Evolutionary conservation across 2,329 filamentous ascomycete genomes (phyloP), one percentile per base, ranked within the genome.

Genomic region (Penicillium olsonii): DNA sequence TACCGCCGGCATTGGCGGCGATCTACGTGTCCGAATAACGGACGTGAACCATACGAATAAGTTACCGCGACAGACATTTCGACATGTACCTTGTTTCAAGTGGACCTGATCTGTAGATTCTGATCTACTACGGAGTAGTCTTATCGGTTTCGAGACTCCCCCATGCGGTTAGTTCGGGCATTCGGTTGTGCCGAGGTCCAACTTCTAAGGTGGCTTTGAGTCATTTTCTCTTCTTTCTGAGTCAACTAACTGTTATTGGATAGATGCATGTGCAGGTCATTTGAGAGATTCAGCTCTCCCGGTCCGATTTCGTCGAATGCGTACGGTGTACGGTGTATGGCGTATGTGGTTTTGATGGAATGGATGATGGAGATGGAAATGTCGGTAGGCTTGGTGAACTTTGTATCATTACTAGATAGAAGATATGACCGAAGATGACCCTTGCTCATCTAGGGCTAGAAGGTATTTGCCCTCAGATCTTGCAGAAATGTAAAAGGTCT

Each of bases 161-260:
- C 26, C 10, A 45, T 50, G 35, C 35, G 42, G 47, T 50, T 50
- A 50, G 47, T 31, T 15, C 39, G 26, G 15, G 54, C 48, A 54
- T 40, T 41, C 22, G 17, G 31, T 42, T 55, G 52, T 53, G 55
- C 59, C 59, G 59, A 61, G 59, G 59, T 61, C 47, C 46, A 60
- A 53, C 50, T 50, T 6, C 12, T 14, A 54, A 49, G 39, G 44
- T 18, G 53, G 52, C 41, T 56, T 44, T 55, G 52, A 55, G 45
- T 54, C 54, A 57, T 60, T 53, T 50, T 45, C 5, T 3, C 12
- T 45, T 54, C 19, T 18, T 22, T 40, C 33, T 37, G 24, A 26
- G 54, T 48, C 45, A 37, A 45, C 22, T 18, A 11, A 5, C 19
- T 46, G 11, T n/a, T 10, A 51, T 43, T 50, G 45, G 50, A 40